Evolutionary conservation across 495 filamentous ascomycete genomes (phyloP), one percentile per base, ranked within the genome.

Genomic region (Penicillium goetzii): DNA sequence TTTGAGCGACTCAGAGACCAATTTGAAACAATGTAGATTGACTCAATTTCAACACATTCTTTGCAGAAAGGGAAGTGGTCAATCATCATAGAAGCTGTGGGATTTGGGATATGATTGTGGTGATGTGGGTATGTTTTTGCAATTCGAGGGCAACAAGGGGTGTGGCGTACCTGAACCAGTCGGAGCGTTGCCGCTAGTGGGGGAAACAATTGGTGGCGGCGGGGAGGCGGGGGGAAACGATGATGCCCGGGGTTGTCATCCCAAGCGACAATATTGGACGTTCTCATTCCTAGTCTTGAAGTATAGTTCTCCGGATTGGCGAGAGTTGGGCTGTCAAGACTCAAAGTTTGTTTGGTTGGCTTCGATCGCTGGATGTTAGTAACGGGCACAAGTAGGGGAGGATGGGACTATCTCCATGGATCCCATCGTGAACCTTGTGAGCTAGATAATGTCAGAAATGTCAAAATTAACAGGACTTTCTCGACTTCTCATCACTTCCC

Each of bases 51-150:
- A 51, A 65, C 63, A 65, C 56, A 58, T 61, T 51, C 32, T 56
- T 65, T 65, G 63, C 63, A 65, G 63, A 65, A 65, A 65, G 63
- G 63, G 63, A 65, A 65, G 62, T 60, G 63, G 63, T 65, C 63
- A 26, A 62, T 65, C 63, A 65, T 65, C 63, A 65, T 40, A 36
- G 63, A 53, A 51, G 60, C 53, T 54, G 19, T 51, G 15, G 23
- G 30, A n/a, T 8, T 15, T 15, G 9, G 30, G 30, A 32, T 32
- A 47, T 47, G 32, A 45, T 28, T 51, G 50, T 32, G 30, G 32
- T 1, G 17, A n/a, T 21, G 14, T 40, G 36, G 36, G 36, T 5
- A 40, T 40, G 36, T 14, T 40, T 36, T 36, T 34, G 17, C 8
- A 47, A n/a, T n/a, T 17, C 19, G 28, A 36, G 45, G 61, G 50